Evolutionary conservation across 495 filamentous ascomycete species (phyloP), one percentile per base, ranked within the genome.

Genomic region (Penicillium alfredii): DNA sequence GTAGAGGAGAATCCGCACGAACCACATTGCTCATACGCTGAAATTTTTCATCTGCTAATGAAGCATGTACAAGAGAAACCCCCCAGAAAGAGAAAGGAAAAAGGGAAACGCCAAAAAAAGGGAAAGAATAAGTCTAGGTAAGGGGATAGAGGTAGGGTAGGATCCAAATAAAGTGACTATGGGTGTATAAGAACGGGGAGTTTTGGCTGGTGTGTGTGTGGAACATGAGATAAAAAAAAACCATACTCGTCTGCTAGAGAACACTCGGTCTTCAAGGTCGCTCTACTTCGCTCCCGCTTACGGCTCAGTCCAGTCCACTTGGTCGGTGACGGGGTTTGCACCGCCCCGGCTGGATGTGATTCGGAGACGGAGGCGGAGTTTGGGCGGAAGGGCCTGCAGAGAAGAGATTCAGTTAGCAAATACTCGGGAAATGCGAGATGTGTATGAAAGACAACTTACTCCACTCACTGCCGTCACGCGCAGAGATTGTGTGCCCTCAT

Each of bases 231-330:
- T n/a, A n/a, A n/a, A n/a, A n/a, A n/a, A n/a, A n/a, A n/a, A n/a
- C n/a, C n/a, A n/a, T n/a, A n/a, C n/a, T n/a, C n/a, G n/a, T n/a
- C n/a, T n/a, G n/a, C n/a, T n/a, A n/a, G n/a, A n/a, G n/a, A n/a
- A n/a, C n/a, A n/a, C n/a, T n/a, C n/a, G n/a, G n/a, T 19, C 16
- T 16, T 33, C 30, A 26, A n/a, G 21, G 18, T 16, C 13, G 33
- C 16, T 36, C 33, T 8, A 13, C 7, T 16, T 27, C 14, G 13
- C 18, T 24, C 5, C n/a, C 15, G 32, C 35, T 58, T 30, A 65
- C 23, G 88, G 86, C 59, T 98, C 92, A 32, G 81, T 76, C 92
- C 92, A 98, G 68, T 96, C 89, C 39, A 96, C 88, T 63, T 95
- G 87, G 49, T 98, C 93, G 51, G 80, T 84, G 6, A 93, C 76